phyloP scores from a whole-genome alignment of 148 eudicot species.

The Nepenthes mirabilis region DNA sequence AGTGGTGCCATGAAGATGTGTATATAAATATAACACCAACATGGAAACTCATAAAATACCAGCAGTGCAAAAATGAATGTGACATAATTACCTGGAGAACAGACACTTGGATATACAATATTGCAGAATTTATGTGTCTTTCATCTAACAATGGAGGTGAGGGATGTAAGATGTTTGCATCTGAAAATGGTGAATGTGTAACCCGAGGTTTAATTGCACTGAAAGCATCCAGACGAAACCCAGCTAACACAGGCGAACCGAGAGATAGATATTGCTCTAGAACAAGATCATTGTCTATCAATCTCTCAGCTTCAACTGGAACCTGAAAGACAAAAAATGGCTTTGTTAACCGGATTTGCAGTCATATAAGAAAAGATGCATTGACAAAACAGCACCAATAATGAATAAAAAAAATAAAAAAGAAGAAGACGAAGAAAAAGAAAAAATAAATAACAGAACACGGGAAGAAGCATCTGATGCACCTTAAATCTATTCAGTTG shows the following conservation, averaged over 20 bases:
- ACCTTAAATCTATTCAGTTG: conserved; percentile 84
- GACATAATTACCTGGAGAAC: conserved; percentile 58
- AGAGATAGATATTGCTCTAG: conserved; percentile 75
- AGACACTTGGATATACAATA: conserved; percentile 77
- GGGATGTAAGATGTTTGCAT: conserved; percentile 26
- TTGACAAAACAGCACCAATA: neutral
- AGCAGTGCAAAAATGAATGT: neutral
- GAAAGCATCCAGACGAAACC: conserved; percentile 86
- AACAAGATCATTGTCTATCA: conserved; percentile 58
- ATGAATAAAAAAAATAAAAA: neutral
- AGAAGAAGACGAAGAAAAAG: neutral
- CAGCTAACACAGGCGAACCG: conserved; percentile 73
- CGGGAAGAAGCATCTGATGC: conserved; percentile 8
- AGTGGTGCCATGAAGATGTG: too few relatives aligned
- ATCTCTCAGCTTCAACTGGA: conserved; percentile 79
- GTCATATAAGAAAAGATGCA: too few relatives aligned
- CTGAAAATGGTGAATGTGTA: conserved; percentile 66
- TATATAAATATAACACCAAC: neutral
- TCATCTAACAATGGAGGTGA: conserved; percentile 48
- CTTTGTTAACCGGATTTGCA: too few relatives aligned
- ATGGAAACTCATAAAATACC: neutral
- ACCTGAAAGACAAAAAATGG: conserved; percentile 32
- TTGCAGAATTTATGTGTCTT: conserved; percentile 57
- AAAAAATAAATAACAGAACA: neutral
- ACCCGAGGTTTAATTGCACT: conserved; percentile 85